A percentile compares a stretch with the other conserved stretches of the same genome.
Evolutionary conservation across 139 green algal species (phyloP).

Genomic region (Haematococcus lacustris): DNA sequence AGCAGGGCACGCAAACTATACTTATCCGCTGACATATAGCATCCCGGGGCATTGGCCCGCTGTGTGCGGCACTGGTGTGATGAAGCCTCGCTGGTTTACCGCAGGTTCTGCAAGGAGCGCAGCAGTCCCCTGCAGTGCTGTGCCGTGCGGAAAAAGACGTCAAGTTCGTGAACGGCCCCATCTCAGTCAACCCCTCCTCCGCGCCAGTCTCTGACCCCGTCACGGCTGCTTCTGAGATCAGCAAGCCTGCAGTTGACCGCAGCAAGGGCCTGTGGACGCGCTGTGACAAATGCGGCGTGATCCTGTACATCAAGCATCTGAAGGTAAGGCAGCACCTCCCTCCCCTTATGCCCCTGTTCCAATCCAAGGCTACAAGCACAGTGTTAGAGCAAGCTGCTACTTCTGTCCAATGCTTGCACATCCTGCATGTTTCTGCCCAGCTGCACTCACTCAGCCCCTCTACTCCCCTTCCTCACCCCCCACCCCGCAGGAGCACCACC

Average conservation of each 20-base stretch:
- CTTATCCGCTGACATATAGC: no score
- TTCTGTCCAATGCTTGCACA: background rate
- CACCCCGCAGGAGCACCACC: slow-evolving; percentile 43
- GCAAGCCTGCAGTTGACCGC: slow-evolving; percentile 40
- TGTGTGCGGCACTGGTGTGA: no score
- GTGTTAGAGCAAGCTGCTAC: background rate
- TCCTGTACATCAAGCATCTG: slow-evolving; percentile 78
- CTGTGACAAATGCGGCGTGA: slow-evolving; percentile 74
- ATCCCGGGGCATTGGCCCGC: no score
- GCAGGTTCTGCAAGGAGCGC: no score
- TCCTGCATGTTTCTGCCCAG: background rate
- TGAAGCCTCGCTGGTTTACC: no score
- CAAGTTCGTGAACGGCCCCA: slow-evolving; percentile 18
- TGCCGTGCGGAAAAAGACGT: no score
- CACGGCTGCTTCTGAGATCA: slow-evolving; percentile 15
- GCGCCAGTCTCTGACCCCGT: slow-evolving; percentile 19
- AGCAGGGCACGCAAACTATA: no score
- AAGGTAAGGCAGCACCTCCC: slow-evolving; percentile 31
- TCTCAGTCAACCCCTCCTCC: slow-evolving; percentile 18
- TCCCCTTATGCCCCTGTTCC: no score
- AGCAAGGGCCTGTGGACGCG: slow-evolving; percentile 70
- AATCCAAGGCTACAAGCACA: background rate
- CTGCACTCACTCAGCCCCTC: background rate
- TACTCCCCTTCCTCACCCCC: background rate
- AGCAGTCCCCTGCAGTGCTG: no score